phyloP scores from a whole-genome alignment of 306 rosid genomes.

The Vigna mungo region DNA sequence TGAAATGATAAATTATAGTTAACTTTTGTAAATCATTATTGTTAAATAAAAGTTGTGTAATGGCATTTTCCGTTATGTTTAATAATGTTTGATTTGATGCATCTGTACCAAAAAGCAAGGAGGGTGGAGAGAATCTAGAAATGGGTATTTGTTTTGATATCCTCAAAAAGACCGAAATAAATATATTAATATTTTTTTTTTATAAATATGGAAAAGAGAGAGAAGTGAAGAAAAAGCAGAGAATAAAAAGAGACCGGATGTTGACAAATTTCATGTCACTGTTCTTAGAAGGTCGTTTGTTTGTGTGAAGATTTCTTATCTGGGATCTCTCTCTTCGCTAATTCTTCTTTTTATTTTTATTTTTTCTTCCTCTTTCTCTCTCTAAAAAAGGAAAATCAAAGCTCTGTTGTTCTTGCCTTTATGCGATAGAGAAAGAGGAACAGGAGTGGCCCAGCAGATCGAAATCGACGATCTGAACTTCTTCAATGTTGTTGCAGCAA shows the following conservation, averaged over 20 bases:
- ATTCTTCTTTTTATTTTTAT: constrained; percentile 6
- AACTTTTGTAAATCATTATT: background rate
- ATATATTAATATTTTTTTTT: constrained; percentile 25
- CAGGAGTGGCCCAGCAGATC: constrained; percentile 78
- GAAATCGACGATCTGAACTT: constrained; percentile 88
- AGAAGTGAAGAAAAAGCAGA: constrained; percentile 86
- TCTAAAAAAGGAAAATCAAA: constrained; percentile 35
- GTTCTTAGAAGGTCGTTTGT: constrained; percentile 99
- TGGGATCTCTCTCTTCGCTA: constrained; percentile 78
- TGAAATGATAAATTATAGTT: background rate
- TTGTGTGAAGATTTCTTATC: constrained; percentile 95
- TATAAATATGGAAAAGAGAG: constrained; percentile 46
- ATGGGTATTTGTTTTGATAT: constrained; percentile 62
- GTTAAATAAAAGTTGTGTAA: constrained; percentile 1
- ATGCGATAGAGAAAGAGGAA: constrained; percentile 50
- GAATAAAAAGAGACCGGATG: constrained; percentile 99
- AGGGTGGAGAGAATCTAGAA: constrained; percentile 85
- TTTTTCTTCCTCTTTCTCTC: constrained; percentile 41
- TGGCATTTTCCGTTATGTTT: background rate
- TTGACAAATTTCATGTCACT: constrained; percentile 99
- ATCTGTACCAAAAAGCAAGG: constrained; percentile 62
- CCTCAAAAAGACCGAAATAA: constrained; percentile 54
- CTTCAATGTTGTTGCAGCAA: constrained; percentile 65
- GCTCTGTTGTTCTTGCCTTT: constrained; percentile 41
- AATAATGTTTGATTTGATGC: constrained; percentile 48